Evolutionary conservation across 2,329 filamentous ascomycete species (phyloP), one percentile per base, ranked within the genome.

Genomic region (Pseudogymnoascus sp.): DNA sequence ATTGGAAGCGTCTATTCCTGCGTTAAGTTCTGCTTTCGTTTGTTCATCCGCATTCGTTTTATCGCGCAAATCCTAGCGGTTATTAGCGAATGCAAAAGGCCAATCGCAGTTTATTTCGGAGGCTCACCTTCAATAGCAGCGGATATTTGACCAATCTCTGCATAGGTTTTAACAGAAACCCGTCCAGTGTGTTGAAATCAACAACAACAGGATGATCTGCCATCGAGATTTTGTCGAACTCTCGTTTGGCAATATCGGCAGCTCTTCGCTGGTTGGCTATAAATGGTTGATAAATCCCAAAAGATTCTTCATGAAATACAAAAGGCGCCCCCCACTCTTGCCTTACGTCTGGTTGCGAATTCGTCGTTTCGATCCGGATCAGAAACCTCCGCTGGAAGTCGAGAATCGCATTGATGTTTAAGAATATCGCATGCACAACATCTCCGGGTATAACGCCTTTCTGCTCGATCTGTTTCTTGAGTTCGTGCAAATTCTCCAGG

Each of bases 241-340:
- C 87, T 63, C 87, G 83, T 67, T 89, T 86, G 11, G 92, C 92
- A n/a, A 90, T 84, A 67, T 88, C 84, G 60, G 93, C 92, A 63
- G 93, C 95, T 71, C 91, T 92, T 67, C 90, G 86, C 76, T 97
- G 93, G 71, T 99, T 99, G 35, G 94, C 91, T 68, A 97, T 97
- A 70, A 97, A 99, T 1, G 92, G 92, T 70, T 96, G 90, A 73
- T 99, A 99, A 63, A 96, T 92, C 64, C 88, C 85, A 74, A 99
- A 97, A 0, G 86, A 84, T 63, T 94, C 90, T 72, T 94, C 90
- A 71, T 93, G 92, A 11, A 86, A 80, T 11, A 89, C 82, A 71
- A 97, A 97, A 0, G 95, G 84, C n/a, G 85, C 81, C n/a, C 94
- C 94, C 94, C 94, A 99, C 72, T 93, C 89, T 73, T 99, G 94